These are phyloP conservation scores for Lactuca sativa DNA, from an alignment of 129 eudicot genomes.

Conservation along the genomic window DNA sequence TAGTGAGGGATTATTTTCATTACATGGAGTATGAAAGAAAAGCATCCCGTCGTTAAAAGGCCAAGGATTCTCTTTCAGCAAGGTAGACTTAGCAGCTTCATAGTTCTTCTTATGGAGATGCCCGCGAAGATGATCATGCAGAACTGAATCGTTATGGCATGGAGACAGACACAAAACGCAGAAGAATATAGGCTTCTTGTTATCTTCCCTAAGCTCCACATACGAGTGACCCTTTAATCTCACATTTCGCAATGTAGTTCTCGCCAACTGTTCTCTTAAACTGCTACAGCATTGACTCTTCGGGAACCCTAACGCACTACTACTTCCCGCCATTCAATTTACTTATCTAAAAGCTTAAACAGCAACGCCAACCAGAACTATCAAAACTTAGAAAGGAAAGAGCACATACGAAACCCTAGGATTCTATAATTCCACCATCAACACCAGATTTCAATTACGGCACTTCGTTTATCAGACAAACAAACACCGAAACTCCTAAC, in stretches of 20 bases:
- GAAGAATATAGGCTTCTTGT: conserved; percentile 70
- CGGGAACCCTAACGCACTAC: conserved; percentile 57
- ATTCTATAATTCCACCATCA: conserved; percentile 6
- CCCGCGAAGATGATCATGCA: conserved; percentile 78
- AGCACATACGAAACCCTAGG: conserved; percentile 24
- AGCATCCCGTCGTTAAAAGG: conserved; percentile 85
- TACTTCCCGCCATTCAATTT: conserved; percentile 39
- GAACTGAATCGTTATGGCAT: conserved; percentile 68
- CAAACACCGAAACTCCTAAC: neutral
- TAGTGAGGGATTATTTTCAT: conserved; percentile 16
- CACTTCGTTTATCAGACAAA: neutral
- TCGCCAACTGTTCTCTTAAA: conserved; percentile 63
- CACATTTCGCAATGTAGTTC: conserved; percentile 57
- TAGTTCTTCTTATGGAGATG: conserved; percentile 57
- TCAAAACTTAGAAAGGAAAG: neutral
- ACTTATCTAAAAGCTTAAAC: too few relatives aligned
- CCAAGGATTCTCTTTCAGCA: conserved; percentile 80
- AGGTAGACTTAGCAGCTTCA: conserved; percentile 69
- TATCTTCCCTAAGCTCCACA: conserved; percentile 85
- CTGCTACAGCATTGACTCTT: conserved; percentile 31
- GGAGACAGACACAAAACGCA: conserved; percentile 81
- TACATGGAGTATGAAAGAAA: conserved; percentile 54
- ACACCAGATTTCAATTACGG: conserved; percentile 4
- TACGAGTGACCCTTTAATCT: conserved; percentile 72
- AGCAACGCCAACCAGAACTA: too few relatives aligned